Base-by-base conservation (phyloP, 176 grass and related monocot species). In the Typha latifolia region DNA sequence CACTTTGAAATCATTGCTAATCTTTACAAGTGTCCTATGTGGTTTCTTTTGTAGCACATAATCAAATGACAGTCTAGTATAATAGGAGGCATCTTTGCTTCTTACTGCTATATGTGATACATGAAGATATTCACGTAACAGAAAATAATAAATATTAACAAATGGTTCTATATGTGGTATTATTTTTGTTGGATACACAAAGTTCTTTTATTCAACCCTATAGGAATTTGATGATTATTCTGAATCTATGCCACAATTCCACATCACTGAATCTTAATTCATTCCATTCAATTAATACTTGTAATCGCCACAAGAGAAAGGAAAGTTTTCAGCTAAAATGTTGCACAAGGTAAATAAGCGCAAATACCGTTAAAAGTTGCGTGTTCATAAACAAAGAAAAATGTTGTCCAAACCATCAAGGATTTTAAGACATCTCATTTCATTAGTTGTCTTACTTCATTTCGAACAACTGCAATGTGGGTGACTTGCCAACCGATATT, bases 401-500 rank as follows among this genome's bases (percentile, higher is more conserved):
- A 43, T 43, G 37, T 10, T 43, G 37, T 43, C 8, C 9, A 43
- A 43, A 43, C 37, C 37, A 43, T 9, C 37, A 10, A 43, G 37
- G 37, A 43, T 43, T 43, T 43, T 10, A 43, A 7, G 5, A 43
- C 37, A 43, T 43, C 37, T 43, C 37, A 10, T 43, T 43, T 10
- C 37, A 74, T 27, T 34, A 14, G 59, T 48, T 78, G 34, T 63
- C 77, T 80, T 86, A 99, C 94, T 79, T 99, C 89, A 11, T 90
- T 99, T 62, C 23, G 79, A 77, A 93, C 85, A 78, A 93, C 78
- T 14, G 72, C 77, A 32, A 90, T 61, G 72, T 80, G 94, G 66
- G 89, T 82, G 84, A 90, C 81, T 79, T 65, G 80, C 94, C 94
- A 99, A 52, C 94, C 94, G 64, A 99, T 90, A 72, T 77, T 69